These are phyloP conservation scores for Salisapilia sapeloensis DNA, from an alignment of 352 stramenopile species.

Conservation along the genomic window DNA sequence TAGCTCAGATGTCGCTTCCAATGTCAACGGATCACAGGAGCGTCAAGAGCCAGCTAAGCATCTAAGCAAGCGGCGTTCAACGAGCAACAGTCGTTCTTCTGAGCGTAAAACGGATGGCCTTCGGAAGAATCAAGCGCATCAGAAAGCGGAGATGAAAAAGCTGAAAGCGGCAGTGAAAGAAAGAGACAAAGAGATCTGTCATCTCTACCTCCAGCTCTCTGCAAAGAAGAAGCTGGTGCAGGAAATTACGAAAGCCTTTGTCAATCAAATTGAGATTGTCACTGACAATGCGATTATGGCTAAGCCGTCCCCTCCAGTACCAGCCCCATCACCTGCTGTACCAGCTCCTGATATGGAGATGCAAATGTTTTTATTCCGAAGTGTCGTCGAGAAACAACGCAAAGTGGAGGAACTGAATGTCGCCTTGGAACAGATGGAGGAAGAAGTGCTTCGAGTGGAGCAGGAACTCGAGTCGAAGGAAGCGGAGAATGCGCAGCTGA, in stretches of 20 bases:
- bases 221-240: slow-evolving; percentile 69
- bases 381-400: slow-evolving; percentile 45
- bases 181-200: slow-evolving; percentile 72
- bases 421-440: slow-evolving; percentile 44
- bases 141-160: slow-evolving; percentile 23
- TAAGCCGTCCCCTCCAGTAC: slow-evolving; percentile 2
- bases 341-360: slow-evolving; percentile 28
- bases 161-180: slow-evolving; percentile 33
- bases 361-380: slow-evolving; percentile 66
- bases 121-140: slow-evolving; percentile 11
- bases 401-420: slow-evolving; percentile 44
- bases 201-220: slow-evolving; percentile 58
- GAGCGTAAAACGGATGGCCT: too few relatives aligned
- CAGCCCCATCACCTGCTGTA: slow-evolving; percentile 5
- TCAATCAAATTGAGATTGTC: slow-evolving; percentile 34
- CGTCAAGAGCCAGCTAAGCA: neutral
- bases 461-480: slow-evolving; percentile 27
- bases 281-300: slow-evolving; percentile 7
- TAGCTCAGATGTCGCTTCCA: slow-evolving; percentile 7
- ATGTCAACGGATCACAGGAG: slow-evolving; percentile 6
- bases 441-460: slow-evolving; percentile 43
- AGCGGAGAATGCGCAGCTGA: slow-evolving; percentile 32
- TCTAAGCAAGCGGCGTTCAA: slow-evolving; percentile 1
- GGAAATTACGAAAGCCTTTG: slow-evolving; percentile 46
- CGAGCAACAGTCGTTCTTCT: too few relatives aligned